These are phyloP conservation scores for Trypanosoma vivax DNA, from an alignment of 208 protist species.

Conservation along the genomic window DNA sequence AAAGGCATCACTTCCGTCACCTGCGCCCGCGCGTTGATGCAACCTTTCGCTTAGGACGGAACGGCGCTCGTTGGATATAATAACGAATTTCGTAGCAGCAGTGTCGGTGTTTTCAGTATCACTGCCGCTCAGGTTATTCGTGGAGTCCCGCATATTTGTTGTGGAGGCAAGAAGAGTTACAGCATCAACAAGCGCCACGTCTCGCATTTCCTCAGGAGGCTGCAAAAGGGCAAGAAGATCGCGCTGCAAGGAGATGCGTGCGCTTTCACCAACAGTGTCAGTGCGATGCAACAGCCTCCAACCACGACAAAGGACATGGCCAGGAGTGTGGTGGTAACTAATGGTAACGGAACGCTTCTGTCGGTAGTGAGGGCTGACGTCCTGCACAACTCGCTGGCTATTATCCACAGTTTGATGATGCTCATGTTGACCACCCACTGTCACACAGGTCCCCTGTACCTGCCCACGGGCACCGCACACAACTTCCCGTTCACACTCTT, in stretches of 20 bases:
- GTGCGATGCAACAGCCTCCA: conserved; percentile 26
- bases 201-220: conserved; percentile 6
- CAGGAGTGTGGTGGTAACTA: conserved; percentile 51
- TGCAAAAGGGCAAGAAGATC: conserved; percentile 39
- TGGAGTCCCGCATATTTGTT: not conserved
- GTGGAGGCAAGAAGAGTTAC: conserved; percentile 1
- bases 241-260: conserved; percentile 30
- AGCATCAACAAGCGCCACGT: conserved; percentile 10
- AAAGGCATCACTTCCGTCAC: conserved; percentile 13
- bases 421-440: too few species aligned
- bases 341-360: conserved; percentile 26
- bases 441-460: too few species aligned
- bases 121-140: not conserved
- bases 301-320: conserved; percentile 57
- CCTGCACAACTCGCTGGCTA: not conserved
- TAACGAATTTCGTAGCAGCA: conserved; percentile 14
- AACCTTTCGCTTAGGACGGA: conserved; percentile 34
- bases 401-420: not conserved
- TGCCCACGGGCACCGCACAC: too few species aligned
- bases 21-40: conserved; percentile 27
- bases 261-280: conserved; percentile 8
- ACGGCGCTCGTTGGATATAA: conserved; percentile 35
- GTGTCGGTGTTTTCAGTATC: not conserved
- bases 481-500: too few species aligned
- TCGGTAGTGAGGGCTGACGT: not conserved